Percentiles rank a stretch among this genome's conserved stretches.
Conservation (phyloP, 2,329 filamentous ascomycete species). For the Pestalotiopsis sp. region DNA sequence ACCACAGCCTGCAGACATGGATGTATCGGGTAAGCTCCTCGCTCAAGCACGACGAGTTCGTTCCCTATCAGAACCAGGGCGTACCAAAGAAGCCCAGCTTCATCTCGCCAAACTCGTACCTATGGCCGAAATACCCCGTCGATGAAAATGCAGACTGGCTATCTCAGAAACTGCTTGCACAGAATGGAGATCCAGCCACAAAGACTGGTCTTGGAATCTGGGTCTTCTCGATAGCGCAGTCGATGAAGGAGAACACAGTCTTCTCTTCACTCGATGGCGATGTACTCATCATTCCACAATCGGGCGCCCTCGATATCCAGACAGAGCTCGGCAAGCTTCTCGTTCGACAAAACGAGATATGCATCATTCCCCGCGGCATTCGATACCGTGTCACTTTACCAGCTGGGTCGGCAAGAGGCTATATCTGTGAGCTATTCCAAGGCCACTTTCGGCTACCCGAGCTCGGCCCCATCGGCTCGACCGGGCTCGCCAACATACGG, state of each 20-base stretch:
- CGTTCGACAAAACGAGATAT: constrained; percentile 77
- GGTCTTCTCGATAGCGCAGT: constrained; percentile 75
- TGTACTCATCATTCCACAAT: constrained; percentile 73
- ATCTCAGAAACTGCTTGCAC: constrained; percentile 69
- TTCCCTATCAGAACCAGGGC: constrained; percentile 38
- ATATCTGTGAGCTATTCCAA: constrained; percentile 74
- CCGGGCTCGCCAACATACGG: constrained; percentile 71
- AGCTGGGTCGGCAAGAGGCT: constrained; percentile 64
- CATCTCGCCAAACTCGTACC: constrained; percentile 79
- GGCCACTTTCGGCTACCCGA: constrained; percentile 72
- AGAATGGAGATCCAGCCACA: constrained; percentile 75
- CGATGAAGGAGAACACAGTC: constrained; percentile 72
- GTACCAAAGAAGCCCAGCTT: constrained; percentile 40
- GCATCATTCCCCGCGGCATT: constrained; percentile 72
- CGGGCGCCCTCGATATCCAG: constrained; percentile 72
- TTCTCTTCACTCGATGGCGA: constrained; percentile 87
- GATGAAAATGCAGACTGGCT: constrained; percentile 57
- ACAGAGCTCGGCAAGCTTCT: constrained; percentile 75
- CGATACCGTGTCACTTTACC: constrained; percentile 71
- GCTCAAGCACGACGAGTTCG: constrained; percentile 59
- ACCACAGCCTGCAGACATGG: constrained; percentile 71
- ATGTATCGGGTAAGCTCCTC: constrained; percentile 70
- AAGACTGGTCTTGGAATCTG: constrained; percentile 80
- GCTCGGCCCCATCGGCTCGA: constrained; percentile 72
- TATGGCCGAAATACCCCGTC: constrained; percentile 76